Base-by-base conservation (phyloP, 1,284 basidiomycete genomes). In the Fereydounia khargensis region DNA sequence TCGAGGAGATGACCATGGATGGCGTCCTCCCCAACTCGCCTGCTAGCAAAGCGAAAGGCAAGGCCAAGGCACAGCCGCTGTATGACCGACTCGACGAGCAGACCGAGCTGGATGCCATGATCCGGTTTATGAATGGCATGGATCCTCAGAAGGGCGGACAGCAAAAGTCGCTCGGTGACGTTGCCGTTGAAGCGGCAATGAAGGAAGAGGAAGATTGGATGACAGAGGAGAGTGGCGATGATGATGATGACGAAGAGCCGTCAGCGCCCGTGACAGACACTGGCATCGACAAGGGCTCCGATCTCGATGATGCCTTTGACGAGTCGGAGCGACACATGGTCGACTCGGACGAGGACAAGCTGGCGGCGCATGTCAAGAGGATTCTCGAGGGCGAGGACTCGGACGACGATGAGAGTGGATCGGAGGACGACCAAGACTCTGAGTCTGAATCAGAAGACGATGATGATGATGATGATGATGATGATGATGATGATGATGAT, bases 61-160 rank as follows among this genome's bases (percentile, higher is more conserved):
- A 62, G 17, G 20, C 25, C 22, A 59, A 51, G 39, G 39, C 40
- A 11, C 38, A 39, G 19, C 47, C 47, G 5, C 33, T 53, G n/a
- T 57, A 53, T 3, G 33, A 43, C 35, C 42, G 57, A 41, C 50
- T 57, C 33, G 49, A 53, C 16, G 39, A 53, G 25, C 33, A 41
- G 48, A 57, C 46, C n/a, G 40, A 57, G 9, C 13, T 68, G 27
- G 65, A 68, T 25, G 62, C 61, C 27, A 60, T 68, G 65, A 49
- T 68, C 23, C 48, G 47, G n/a, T 69, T 69, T 48, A 57, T 69
- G 61, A 49, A 65, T 28, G 61, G 64, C 20, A 69, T 69, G 66
- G 66, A 69, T 42, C 65, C 61, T 6, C 59, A 69, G 23, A 50
- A 55, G 37, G 54, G 49, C 19, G 66, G 66, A 8, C 51, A 52